Conservation (phyloP, 176 grass and related monocot species). For the Musa beccarii region DNA sequence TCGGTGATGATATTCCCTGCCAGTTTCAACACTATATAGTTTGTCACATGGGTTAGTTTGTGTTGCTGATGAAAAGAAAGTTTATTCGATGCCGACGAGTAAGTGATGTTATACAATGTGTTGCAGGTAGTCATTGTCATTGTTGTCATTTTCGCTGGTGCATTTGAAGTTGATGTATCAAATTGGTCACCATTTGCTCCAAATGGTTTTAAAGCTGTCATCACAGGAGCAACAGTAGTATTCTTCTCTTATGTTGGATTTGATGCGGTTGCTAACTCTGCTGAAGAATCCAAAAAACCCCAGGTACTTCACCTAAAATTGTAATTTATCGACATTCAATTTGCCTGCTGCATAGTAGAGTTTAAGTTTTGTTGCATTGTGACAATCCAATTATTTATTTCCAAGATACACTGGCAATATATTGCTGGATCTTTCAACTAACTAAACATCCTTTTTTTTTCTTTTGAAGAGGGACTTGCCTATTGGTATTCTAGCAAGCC, state of each 20-base stretch:
- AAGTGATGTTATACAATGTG: not conserved
- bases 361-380: slow-evolving; percentile 15
- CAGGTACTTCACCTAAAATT: slow-evolving; percentile 36
- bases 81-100: not conserved
- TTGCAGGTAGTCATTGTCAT: slow-evolving; percentile 48
- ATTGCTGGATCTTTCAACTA: not conserved
- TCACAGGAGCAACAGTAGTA: slow-evolving; percentile 92
- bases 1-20: not conserved
- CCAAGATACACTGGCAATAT: not conserved
- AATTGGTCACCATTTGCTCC: slow-evolving; percentile 97
- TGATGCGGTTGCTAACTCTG: slow-evolving; percentile 96
- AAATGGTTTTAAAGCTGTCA: slow-evolving; percentile 78
- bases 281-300: slow-evolving; percentile 85
- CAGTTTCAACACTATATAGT: not conserved
- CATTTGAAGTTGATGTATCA: slow-evolving; percentile 90
- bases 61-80: not conserved
- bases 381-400: not conserved
- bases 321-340: not conserved
- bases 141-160: slow-evolving; percentile 63
- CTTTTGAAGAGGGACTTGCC: slow-evolving; percentile 65
- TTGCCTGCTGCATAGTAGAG: slow-evolving; percentile 1
- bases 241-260: slow-evolving; percentile 99
- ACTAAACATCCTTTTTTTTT: slow-evolving; percentile 22
- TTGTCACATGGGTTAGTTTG: no score
- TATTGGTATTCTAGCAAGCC: slow-evolving; percentile 81